Evolutionary conservation across 306 rosid species (phyloP).

Genomic region (Betula pendula): DNA sequence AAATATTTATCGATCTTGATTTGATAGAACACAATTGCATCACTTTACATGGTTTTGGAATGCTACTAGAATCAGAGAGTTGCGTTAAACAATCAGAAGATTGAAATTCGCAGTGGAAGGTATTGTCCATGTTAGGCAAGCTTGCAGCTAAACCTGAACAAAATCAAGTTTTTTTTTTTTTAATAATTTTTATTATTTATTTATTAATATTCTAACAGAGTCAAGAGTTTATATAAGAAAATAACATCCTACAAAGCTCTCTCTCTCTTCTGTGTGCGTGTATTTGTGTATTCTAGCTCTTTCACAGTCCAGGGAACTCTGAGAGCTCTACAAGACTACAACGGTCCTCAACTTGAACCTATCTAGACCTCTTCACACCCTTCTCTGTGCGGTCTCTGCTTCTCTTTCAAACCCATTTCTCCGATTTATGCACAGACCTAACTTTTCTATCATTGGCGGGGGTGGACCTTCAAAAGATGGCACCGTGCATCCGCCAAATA

Average conservation of each 20-base stretch:
- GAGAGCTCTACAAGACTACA: no score
- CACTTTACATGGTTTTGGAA: not conserved
- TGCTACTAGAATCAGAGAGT: not conserved
- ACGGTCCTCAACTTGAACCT: no score
- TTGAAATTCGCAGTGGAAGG: not conserved
- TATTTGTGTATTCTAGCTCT: no score
- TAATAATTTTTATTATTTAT: no score
- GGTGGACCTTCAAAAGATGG: not conserved
- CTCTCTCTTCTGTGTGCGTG: no score
- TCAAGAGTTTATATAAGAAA: no score
- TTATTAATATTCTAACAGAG: no score
- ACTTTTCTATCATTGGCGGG: not conserved
- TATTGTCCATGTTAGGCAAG: not conserved
- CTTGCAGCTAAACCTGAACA: not conserved
- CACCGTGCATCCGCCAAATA: not conserved
- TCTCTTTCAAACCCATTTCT: not conserved
- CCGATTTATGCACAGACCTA: no score
- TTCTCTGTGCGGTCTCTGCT: not conserved
- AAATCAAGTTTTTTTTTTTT: no score
- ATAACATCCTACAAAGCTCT: not conserved
- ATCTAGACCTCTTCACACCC: not conserved
- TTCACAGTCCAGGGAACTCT: no score
- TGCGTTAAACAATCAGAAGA: not conserved
- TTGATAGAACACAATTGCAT: slow-evolving; percentile 1
- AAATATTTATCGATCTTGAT: not conserved